A percentile compares a stretch with the other conserved stretches of the same genome.
These are phyloP conservation scores for Coleophoma cylindrospora DNA, from an alignment of 2,329 filamentous ascomycete species.

Conservation along the genomic window DNA sequence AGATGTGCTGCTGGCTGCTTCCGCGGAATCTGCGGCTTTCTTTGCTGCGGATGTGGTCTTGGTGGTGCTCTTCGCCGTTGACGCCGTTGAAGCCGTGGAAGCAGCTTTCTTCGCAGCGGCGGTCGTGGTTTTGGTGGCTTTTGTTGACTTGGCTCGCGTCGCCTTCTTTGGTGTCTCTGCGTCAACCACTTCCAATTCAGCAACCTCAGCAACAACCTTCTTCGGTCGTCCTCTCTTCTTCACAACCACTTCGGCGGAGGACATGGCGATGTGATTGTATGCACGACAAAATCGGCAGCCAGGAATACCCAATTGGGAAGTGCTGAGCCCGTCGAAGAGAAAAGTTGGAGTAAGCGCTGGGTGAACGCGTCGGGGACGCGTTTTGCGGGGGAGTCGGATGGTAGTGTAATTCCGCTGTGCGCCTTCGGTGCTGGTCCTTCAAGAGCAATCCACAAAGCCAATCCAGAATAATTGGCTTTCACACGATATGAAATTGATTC, in stretches of 20 bases:
- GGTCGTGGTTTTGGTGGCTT: slow-evolving; percentile 9
- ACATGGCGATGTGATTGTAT: neutral
- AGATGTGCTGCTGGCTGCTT: too few relatives aligned
- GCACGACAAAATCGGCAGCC: too few relatives aligned
- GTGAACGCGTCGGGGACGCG: too few relatives aligned
- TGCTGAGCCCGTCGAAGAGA: neutral
- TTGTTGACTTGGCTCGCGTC: slow-evolving; percentile 19
- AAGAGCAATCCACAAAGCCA: too few relatives aligned
- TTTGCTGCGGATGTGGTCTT: slow-evolving; percentile 7
- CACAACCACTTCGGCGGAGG: slow-evolving; percentile 16
- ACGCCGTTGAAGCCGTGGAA: too few relatives aligned
- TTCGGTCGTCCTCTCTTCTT: slow-evolving; percentile 24
- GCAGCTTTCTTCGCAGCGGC: neutral
- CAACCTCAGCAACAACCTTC: slow-evolving; percentile 19
- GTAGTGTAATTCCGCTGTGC: too few relatives aligned
- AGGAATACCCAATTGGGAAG: neutral
- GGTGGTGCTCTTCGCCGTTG: neutral
- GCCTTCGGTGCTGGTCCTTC: too few relatives aligned
- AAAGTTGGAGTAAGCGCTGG: neutral
- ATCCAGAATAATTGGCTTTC: too few relatives aligned
- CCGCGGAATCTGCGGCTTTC: neutral
- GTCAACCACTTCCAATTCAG: slow-evolving; percentile 8
- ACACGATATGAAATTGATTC: too few relatives aligned
- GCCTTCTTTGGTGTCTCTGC: slow-evolving; percentile 9
- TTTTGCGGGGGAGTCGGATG: too few relatives aligned